These are phyloP conservation scores for Sarocladium kiliense DNA, from an alignment of 2,329 filamentous ascomycete genomes.

Conservation along the genomic window DNA sequence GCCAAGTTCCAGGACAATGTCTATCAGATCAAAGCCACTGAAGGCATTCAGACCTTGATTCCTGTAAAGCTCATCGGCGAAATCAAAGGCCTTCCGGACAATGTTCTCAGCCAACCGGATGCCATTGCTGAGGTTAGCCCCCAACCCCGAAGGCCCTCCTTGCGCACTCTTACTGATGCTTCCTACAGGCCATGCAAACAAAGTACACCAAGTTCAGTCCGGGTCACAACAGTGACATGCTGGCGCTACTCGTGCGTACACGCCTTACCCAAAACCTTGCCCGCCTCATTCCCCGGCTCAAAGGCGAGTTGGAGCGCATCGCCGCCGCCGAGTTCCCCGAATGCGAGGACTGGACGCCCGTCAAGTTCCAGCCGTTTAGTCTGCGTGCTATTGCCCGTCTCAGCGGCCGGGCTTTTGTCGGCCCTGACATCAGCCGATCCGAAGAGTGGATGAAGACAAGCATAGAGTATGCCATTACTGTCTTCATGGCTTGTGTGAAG, in stretches of 20 bases:
- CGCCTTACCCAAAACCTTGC: slow-evolving; percentile 39
- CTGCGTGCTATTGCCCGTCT: slow-evolving; percentile 47
- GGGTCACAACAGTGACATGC: slow-evolving; percentile 39
- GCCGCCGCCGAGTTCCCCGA: slow-evolving; percentile 41
- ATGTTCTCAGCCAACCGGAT: slow-evolving; percentile 11
- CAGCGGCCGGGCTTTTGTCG: slow-evolving; percentile 49
- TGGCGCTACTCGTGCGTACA: slow-evolving; percentile 38
- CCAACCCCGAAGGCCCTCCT: neutral
- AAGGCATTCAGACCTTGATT: slow-evolving; percentile 43
- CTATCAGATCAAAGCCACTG: slow-evolving; percentile 47
- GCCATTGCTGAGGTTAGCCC: slow-evolving; percentile 12
- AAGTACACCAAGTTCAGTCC: slow-evolving; percentile 37
- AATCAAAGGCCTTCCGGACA: slow-evolving; percentile 13
- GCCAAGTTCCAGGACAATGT: slow-evolving; percentile 43
- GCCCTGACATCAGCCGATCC: slow-evolving; percentile 42
- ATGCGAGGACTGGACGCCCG: slow-evolving; percentile 49
- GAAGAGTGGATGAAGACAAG: slow-evolving; percentile 49
- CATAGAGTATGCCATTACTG: slow-evolving; percentile 44
- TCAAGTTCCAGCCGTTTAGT: slow-evolving; percentile 47
- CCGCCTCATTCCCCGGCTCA: slow-evolving; percentile 37
- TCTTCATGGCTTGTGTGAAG: slow-evolving; percentile 42
- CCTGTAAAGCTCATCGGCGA: slow-evolving; percentile 27
- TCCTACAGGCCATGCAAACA: slow-evolving; percentile 21
- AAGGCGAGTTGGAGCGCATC: slow-evolving; percentile 41
- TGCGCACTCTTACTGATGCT: neutral